Percentiles rank a stretch among this genome's conserved stretches.
These are phyloP conservation scores for Pseudopyrenochaeta lycopersici DNA, from an alignment of 2,329 filamentous ascomycete species.

Conservation along the genomic window DNA sequence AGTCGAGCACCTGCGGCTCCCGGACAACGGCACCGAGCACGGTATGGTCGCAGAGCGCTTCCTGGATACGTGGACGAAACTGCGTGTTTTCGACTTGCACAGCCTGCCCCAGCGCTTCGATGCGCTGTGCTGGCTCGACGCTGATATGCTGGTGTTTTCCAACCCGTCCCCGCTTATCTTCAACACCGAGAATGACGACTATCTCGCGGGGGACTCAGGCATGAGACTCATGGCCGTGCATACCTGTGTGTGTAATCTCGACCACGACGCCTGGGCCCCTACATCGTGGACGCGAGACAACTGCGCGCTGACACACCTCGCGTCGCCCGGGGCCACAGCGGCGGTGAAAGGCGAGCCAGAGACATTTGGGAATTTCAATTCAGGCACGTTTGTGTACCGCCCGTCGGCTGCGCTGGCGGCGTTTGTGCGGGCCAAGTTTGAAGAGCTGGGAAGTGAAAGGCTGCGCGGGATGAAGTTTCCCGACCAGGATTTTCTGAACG, in stretches of 20 bases:
- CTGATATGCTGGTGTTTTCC: conserved; percentile 62
- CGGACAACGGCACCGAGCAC: conserved; percentile 34
- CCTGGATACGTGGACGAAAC: conserved; percentile 64
- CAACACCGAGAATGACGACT: conserved; percentile 47
- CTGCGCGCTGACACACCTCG: conserved; percentile 58
- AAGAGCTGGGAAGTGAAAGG: conserved; percentile 41
- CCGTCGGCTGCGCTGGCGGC: conserved; percentile 52
- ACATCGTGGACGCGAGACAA: conserved; percentile 58
- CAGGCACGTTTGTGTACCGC: conserved; percentile 61
- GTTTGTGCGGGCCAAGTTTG: conserved; percentile 53
- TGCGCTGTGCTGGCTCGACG: conserved; percentile 61
- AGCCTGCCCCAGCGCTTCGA: conserved; percentile 33
- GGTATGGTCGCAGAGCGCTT: conserved; percentile 61
- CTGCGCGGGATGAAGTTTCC: conserved; percentile 60
- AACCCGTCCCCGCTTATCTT: conserved; percentile 52
- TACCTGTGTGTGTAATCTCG: conserved; percentile 63
- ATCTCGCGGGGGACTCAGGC: conserved; percentile 24
- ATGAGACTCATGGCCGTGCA: conserved; percentile 59
- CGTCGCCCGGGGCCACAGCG: conserved; percentile 42
- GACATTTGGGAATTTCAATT: conserved; percentile 60
- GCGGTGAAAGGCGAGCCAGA: conserved; percentile 39
- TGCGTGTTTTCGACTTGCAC: conserved; percentile 61
- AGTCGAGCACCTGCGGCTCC: conserved; percentile 54
- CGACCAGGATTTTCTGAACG: conserved; percentile 63
- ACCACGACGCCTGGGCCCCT: conserved; percentile 61